Evolutionary conservation across 331 rosid species (phyloP).

Genomic region (Phaseolus coccineus): DNA sequence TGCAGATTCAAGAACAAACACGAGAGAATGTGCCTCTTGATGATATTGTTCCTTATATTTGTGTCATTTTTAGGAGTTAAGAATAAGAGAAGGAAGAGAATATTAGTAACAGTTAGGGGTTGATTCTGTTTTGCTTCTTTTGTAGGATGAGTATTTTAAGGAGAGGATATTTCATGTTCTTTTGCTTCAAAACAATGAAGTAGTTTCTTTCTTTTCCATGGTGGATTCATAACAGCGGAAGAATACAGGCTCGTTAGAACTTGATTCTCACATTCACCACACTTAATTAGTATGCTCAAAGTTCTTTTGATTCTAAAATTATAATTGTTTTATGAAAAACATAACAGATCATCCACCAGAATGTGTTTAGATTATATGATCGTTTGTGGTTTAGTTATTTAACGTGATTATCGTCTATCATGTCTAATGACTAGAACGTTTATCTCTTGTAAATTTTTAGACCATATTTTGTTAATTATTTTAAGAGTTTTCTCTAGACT

Average conservation of each 20-base stretch:
- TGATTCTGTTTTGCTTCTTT: not conserved
- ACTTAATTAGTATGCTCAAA: not conserved
- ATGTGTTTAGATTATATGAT: too few relatives aligned
- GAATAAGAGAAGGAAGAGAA: not conserved
- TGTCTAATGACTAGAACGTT: too few relatives aligned
- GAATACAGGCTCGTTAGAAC: not conserved
- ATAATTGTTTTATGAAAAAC: too few relatives aligned
- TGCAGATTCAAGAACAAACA: slow-evolving; percentile 2
- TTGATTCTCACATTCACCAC: not conserved
- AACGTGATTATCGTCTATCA: too few relatives aligned
- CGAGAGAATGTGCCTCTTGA: not conserved
- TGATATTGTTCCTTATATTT: not conserved
- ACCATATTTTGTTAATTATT: too few relatives aligned
- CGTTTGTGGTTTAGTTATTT: too few relatives aligned
- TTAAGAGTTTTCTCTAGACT: too few relatives aligned
- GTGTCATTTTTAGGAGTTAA: not conserved
- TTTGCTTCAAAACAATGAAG: not conserved
- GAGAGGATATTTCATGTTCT: not conserved
- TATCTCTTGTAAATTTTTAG: too few relatives aligned
- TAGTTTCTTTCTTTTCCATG: not conserved
- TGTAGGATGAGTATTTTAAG: not conserved
- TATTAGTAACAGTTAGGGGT: not conserved
- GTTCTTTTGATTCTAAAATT: too few relatives aligned
- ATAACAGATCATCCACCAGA: too few relatives aligned
- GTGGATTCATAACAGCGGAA: not conserved